Conservation (phyloP, 1,139 yeast species). For the Magnusiomyces suaveolens region DNA sequence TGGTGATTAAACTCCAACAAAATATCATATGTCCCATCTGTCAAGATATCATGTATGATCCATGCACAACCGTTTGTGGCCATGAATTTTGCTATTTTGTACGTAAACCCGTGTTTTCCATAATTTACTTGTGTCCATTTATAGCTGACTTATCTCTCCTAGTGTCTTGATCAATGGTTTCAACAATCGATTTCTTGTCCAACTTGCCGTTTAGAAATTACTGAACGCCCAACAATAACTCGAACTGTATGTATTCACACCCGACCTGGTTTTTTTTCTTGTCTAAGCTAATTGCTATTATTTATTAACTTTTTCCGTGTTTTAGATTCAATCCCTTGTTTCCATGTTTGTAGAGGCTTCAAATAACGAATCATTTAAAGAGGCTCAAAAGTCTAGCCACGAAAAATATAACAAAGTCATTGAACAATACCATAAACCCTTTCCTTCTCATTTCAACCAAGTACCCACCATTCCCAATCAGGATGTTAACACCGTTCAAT, state of each 20-base stretch:
- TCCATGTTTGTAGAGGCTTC: background rate
- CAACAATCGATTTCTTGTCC: background rate
- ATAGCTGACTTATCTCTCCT: background rate
- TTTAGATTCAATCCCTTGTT: background rate
- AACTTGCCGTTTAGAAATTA: background rate
- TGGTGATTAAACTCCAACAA: background rate
- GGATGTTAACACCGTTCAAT: background rate
- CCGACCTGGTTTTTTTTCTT: background rate
- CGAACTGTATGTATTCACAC: background rate
- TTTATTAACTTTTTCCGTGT: background rate
- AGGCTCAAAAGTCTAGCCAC: background rate
- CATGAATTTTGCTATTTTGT: conserved; percentile 3
- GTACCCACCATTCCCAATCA: background rate
- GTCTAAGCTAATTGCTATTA: background rate
- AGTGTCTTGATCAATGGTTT: background rate
- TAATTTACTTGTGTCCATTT: background rate
- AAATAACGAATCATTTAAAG: background rate
- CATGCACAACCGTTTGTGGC: background rate
- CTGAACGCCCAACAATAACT: background rate
- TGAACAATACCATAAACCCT: background rate
- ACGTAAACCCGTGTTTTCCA: too few relatives aligned
- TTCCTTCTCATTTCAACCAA: background rate
- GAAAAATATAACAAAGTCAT: background rate
- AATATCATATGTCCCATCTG: conserved; percentile 1
- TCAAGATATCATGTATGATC: background rate